A percentile compares a stretch with the other conserved stretches of the same genome.
These are phyloP conservation scores for Ganoderma boninense DNA, from an alignment of 1,284 basidiomycete species.

Conservation along the genomic window DNA sequence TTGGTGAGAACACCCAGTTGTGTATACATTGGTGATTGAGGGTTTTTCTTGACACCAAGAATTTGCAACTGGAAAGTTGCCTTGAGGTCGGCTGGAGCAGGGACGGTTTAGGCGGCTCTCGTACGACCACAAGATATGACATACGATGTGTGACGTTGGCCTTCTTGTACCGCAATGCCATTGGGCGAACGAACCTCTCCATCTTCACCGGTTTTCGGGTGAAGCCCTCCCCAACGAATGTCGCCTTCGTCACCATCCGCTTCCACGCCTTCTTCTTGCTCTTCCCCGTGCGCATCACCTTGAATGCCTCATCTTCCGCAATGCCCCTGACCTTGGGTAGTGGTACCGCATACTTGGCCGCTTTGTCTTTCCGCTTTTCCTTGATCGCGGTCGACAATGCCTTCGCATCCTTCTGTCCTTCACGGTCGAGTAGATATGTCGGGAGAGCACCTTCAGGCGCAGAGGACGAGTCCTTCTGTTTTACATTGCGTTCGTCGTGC, in stretches of 20 bases:
- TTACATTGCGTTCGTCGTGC: constrained; percentile 98
- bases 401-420: constrained; percentile 98
- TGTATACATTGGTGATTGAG: constrained; percentile 97
- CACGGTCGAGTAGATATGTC: constrained; percentile 95
- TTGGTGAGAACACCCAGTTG: constrained; percentile 97
- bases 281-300: constrained; percentile 98
- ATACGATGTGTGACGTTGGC: constrained; percentile 98
- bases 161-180: constrained; percentile 98
- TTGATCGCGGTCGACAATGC: constrained; percentile 98
- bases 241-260: constrained; percentile 99
- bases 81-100: constrained; percentile 85
- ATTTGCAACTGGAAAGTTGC: constrained; percentile 99
- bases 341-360: constrained; percentile 97
- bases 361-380: constrained; percentile 99
- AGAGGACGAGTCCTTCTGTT: constrained; percentile 85
- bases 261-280: constrained; percentile 98
- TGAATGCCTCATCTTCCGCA: constrained; percentile 99
- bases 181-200: constrained; percentile 97
- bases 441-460: constrained; percentile 91
- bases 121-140: constrained; percentile 40
- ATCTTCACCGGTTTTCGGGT: constrained; percentile 99
- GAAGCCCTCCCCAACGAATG: constrained; percentile 98
- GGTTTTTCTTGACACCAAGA: constrained; percentile 99
- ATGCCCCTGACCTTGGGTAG: constrained; percentile 97
- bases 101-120: constrained; percentile 20